A percentile compares a stretch with the other conserved stretches of the same genome.
Evolutionary conservation across 1,139 yeast genomes (phyloP).

Genomic region (Entelexis paramagnoliae): DNA sequence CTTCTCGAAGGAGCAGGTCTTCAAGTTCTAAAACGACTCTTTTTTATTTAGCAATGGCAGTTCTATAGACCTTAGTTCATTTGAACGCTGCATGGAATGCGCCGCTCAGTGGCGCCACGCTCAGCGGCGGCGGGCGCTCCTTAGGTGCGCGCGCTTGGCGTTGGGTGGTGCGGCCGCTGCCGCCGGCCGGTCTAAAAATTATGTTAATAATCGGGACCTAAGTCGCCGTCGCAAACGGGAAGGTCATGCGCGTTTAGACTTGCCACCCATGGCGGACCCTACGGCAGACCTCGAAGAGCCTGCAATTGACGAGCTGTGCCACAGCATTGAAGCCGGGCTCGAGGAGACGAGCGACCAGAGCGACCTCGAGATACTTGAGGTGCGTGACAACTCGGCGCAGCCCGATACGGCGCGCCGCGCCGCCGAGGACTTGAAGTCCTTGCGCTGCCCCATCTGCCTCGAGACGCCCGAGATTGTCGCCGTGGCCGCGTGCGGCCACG

Average conservation of each 20-base stretch:
- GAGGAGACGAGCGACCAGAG: slow-evolving; percentile 8
- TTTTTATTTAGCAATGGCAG: neutral
- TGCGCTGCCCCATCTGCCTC: slow-evolving; percentile 31
- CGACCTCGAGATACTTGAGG: slow-evolving; percentile 18
- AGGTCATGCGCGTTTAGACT: neutral
- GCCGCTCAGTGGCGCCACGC: too few species aligned
- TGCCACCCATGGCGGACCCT: neutral
- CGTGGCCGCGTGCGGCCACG: slow-evolving; percentile 33
- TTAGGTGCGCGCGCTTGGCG: too few species aligned
- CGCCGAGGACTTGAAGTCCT: slow-evolving; percentile 4
- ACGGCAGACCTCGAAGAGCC: neutral
- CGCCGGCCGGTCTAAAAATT: too few species aligned
- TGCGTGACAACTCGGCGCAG: neutral
- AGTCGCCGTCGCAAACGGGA: neutral
- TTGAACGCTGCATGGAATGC: too few species aligned
- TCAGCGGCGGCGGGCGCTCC: too few species aligned
- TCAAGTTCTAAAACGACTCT: slow-evolving; percentile 54
- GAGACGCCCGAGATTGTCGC: slow-evolving; percentile 31
- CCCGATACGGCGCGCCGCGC: neutral
- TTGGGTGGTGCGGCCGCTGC: too few species aligned
- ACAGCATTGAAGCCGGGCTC: slow-evolving; percentile 2
- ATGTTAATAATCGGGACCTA: neutral
- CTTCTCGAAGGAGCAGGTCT: slow-evolving; percentile 76
- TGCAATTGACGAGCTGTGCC: slow-evolving; percentile 4
- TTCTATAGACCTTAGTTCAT: neutral